A percentile compares a stretch with the other conserved stretches of the same genome.
Evolutionary conservation across 495 filamentous ascomycete species (phyloP).

Genomic region (Penicillium pancosmium): DNA sequence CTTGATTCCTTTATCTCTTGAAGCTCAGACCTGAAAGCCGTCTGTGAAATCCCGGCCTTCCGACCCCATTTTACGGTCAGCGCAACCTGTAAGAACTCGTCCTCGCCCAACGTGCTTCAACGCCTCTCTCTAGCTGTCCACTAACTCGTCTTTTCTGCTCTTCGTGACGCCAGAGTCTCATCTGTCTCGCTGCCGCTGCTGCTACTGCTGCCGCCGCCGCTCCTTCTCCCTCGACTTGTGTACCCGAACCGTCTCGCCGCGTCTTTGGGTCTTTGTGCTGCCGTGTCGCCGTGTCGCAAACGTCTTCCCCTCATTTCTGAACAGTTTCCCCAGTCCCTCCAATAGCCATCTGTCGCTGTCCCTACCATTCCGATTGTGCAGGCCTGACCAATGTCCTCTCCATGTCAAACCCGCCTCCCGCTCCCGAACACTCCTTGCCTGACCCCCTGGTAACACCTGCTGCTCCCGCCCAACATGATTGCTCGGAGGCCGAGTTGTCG

Average conservation of each 20-base stretch:
- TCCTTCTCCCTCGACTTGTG: not conserved
- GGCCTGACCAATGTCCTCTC: slow-evolving; percentile 55
- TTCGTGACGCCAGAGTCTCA: slow-evolving; percentile 25
- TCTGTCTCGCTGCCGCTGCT: slow-evolving; percentile 17
- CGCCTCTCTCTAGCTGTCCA: slow-evolving; percentile 11
- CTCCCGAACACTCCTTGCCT: slow-evolving; percentile 50
- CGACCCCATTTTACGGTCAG: slow-evolving; percentile 22
- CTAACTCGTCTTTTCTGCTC: slow-evolving; percentile 24
- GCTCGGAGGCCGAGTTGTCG: slow-evolving; percentile 37
- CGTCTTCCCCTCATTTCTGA: slow-evolving; percentile 9
- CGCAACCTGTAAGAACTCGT: slow-evolving; percentile 42
- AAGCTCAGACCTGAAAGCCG: slow-evolving; percentile 5
- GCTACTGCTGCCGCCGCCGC: not conserved
- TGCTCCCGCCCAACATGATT: slow-evolving; percentile 51
- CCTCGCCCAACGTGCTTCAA: slow-evolving; percentile 37
- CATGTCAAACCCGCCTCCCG: slow-evolving; percentile 59
- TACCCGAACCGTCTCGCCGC: slow-evolving; percentile 1
- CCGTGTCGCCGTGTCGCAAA: slow-evolving; percentile 9
- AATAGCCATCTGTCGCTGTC: slow-evolving; percentile 21
- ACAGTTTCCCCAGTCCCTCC: slow-evolving; percentile 8
- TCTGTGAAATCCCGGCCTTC: slow-evolving; percentile 18
- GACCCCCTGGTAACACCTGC: slow-evolving; percentile 54
- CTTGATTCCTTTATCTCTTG: slow-evolving; percentile 21
- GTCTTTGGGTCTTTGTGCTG: slow-evolving; percentile 1
- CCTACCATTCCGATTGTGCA: slow-evolving; percentile 36